Evolutionary conservation across 78 protist species (phyloP).

Genomic region (Polysphondylium violaceum): DNA sequence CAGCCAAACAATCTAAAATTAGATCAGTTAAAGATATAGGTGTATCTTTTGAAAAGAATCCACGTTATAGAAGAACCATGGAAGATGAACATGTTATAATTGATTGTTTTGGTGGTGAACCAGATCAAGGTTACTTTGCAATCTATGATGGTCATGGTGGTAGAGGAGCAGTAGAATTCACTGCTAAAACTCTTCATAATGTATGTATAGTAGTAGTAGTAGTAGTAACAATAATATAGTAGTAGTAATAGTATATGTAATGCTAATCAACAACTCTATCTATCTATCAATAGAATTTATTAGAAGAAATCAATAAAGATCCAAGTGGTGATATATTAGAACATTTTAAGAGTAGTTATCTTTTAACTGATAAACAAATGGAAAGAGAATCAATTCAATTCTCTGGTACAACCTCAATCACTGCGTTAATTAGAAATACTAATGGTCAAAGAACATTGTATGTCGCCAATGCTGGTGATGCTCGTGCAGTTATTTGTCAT

Average conservation of each 20-base stretch:
- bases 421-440: slow-evolving; percentile 61
- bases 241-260: not conserved
- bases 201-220: not conserved
- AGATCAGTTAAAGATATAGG: slow-evolving; percentile 76
- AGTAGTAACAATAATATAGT: not conserved
- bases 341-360: slow-evolving; percentile 35
- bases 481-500: slow-evolving; percentile 83
- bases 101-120: slow-evolving; percentile 67
- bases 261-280: not conserved
- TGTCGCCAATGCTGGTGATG: slow-evolving; percentile 86
- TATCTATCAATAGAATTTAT: slow-evolving; percentile 25
- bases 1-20: slow-evolving; percentile 17
- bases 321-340: slow-evolving; percentile 64
- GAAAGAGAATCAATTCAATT: slow-evolving; percentile 45
- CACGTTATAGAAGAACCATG: slow-evolving; percentile 79
- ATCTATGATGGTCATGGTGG: slow-evolving; percentile 87
- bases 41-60: slow-evolving; percentile 69
- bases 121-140: slow-evolving; percentile 69
- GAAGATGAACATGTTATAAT: slow-evolving; percentile 82
- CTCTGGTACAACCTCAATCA: slow-evolving; percentile 80
- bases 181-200: slow-evolving; percentile 74
- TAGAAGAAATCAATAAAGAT: slow-evolving; percentile 57
- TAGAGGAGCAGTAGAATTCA: slow-evolving; percentile 80
- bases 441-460: slow-evolving; percentile 64
- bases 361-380: slow-evolving; percentile 77